phyloP scores from a whole-genome alignment of 805 yeast species.

The Candida rishiriensis region DNA sequence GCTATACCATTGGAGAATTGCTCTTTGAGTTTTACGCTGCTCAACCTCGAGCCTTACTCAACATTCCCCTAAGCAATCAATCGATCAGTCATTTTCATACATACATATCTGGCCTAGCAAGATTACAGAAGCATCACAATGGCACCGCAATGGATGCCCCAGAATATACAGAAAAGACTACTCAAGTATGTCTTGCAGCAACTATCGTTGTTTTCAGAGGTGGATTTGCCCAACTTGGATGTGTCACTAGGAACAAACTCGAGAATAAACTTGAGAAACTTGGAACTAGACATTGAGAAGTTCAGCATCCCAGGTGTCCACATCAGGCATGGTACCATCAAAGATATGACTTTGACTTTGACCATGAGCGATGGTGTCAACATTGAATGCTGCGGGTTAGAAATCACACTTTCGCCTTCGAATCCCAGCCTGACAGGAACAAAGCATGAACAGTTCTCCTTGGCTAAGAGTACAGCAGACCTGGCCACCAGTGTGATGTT shows the following conservation, averaged over 20 bases:
- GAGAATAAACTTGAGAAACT: conserved; percentile 49
- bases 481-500: conserved; percentile 58
- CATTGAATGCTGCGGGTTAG: conserved; percentile 53
- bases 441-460: conserved; percentile 37
- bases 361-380: conserved; percentile 69
- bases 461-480: conserved; percentile 72
- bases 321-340: conserved; percentile 57
- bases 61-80: no score
- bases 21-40: no score
- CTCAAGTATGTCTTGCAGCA: conserved; percentile 77
- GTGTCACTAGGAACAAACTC: conserved; percentile 63
- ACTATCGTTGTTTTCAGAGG: conserved; percentile 67
- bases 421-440: conserved; percentile 22
- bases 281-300: conserved; percentile 69
- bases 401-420: conserved; percentile 40
- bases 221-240: conserved; percentile 77
- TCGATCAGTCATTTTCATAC: no score
- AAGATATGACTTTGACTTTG: conserved; percentile 50
- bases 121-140: conserved; percentile 6
- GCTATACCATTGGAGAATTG: no score
- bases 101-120: not conserved
- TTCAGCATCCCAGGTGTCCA: conserved; percentile 60
- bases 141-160: conserved; percentile 68
- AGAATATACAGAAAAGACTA: conserved; percentile 76
- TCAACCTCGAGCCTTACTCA: no score